Evolutionary conservation across 2,329 filamentous ascomycete species (phyloP).

Genomic region (Fusarium tanahbumbuense): DNA sequence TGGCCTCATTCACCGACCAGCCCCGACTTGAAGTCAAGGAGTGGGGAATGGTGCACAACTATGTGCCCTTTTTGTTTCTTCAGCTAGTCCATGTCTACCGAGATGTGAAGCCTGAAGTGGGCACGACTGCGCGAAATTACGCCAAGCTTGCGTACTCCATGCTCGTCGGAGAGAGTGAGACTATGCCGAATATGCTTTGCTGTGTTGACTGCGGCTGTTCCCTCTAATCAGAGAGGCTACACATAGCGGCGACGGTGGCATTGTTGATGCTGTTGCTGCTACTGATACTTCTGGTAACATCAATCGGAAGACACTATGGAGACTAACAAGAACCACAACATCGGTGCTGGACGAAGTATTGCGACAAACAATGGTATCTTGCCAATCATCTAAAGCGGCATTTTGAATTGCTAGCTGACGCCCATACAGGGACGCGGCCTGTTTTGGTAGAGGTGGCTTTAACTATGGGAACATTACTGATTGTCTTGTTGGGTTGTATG

Average conservation of each 20-base stretch:
- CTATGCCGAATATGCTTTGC: neutral
- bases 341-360: neutral
- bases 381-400: neutral
- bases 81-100: neutral
- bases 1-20: neutral
- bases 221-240: neutral
- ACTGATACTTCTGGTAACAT: neutral
- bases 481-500: neutral
- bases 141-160: neutral
- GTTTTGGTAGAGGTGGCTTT: neutral
- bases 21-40: neutral
- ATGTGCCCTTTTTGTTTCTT: neutral
- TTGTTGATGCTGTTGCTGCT: neutral
- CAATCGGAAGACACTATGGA: neutral
- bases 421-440: neutral
- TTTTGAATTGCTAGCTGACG: neutral
- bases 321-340: neutral
- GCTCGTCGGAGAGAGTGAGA: neutral
- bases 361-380: neutral
- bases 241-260: neutral
- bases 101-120: neutral
- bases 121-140: neutral
- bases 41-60: neutral
- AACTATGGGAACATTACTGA: neutral
- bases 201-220: neutral